Evolutionary conservation across 805 yeast genomes (phyloP).

Genomic region (Nakazawaea holstii): DNA sequence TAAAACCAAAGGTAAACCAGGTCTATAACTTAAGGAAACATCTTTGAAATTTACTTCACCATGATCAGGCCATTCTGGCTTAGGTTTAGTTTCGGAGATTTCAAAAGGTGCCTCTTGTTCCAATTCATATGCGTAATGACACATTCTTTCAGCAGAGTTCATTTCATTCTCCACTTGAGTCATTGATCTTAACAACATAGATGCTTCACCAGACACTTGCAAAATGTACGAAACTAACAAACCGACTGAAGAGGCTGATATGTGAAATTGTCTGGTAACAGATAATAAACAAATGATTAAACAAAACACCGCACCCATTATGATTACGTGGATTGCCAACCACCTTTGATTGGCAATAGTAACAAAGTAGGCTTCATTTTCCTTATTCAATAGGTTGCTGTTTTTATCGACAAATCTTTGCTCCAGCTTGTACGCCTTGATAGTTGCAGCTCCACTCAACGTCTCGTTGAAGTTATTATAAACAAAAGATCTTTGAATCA

Average conservation of each 20-base stretch:
- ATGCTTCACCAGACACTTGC: conserved; percentile 48
- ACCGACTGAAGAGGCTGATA: conserved; percentile 62
- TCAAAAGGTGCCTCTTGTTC: conserved; percentile 63
- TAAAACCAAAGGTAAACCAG: conserved; percentile 55
- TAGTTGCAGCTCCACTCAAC: conserved; percentile 59
- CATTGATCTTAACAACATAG: conserved; percentile 55
- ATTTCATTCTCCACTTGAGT: conserved; percentile 73
- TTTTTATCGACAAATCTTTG: conserved; percentile 43
- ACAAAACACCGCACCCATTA: conserved; percentile 44
- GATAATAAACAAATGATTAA: conserved; percentile 54
- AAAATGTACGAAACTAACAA: conserved; percentile 59
- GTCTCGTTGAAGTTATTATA: conserved; percentile 70
- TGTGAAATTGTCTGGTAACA: conserved; percentile 53
- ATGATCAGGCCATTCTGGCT: conserved; percentile 43
- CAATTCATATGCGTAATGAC: conserved; percentile 57
- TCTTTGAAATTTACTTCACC: conserved; percentile 44
- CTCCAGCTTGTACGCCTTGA: conserved; percentile 50
- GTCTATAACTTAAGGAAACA: conserved; percentile 52
- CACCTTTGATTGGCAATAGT: conserved; percentile 68
- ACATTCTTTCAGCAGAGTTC: conserved; percentile 70
- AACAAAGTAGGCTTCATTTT: conserved; percentile 64
- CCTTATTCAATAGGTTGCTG: conserved; percentile 41
- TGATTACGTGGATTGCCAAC: conserved; percentile 59
- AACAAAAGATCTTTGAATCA: conserved; percentile 62
- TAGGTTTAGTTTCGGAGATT: conserved; percentile 32